phyloP scores from a whole-genome alignment of 2,329 filamentous ascomycete genomes.

The Colletotrichum noveboracense region DNA sequence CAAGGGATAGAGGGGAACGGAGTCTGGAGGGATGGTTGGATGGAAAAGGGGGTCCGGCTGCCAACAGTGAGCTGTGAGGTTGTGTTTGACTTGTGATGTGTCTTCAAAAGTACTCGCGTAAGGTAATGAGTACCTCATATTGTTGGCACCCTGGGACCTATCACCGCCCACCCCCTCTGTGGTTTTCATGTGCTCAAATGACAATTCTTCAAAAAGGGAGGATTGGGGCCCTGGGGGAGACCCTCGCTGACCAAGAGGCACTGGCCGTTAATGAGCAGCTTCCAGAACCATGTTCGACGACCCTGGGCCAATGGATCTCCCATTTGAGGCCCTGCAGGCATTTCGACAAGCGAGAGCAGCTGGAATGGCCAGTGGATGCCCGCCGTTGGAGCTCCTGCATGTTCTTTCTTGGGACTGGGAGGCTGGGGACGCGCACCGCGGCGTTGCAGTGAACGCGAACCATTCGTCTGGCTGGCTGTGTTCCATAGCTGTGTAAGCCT shows the following conservation, averaged over 20 bases:
- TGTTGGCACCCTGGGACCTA: background rate
- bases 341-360: slow-evolving; percentile 16
- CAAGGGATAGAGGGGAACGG: background rate
- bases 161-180: background rate
- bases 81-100: background rate
- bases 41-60: background rate
- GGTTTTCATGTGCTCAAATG: background rate
- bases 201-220: background rate
- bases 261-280: slow-evolving; percentile 10
- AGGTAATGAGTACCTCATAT: background rate
- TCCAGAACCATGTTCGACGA: slow-evolving; percentile 4
- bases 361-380: background rate
- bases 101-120: background rate
- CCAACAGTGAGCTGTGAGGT: background rate
- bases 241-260: background rate
- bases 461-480: background rate
- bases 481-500: background rate
- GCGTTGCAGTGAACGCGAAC: background rate
- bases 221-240: background rate
- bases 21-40: background rate
- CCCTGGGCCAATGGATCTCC: slow-evolving; percentile 9
- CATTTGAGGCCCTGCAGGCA: background rate
- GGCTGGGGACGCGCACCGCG: background rate
- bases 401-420: background rate
- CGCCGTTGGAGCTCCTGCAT: background rate